Evolutionary conservation across 768 basidiomycete genomes (phyloP).

Genomic region (Termitomyces sp.): DNA sequence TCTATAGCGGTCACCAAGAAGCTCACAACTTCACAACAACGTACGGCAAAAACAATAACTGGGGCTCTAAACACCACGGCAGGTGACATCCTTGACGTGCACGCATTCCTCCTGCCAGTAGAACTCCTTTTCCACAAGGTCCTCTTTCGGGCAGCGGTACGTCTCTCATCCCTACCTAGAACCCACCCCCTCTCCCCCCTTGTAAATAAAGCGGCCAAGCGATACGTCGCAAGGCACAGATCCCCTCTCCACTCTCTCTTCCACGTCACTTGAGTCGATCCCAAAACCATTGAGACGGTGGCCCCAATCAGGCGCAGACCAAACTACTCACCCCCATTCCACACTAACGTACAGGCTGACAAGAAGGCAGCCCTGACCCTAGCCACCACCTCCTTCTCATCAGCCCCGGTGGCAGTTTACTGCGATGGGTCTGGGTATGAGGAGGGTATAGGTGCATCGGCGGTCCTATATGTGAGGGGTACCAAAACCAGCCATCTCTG

Average conservation of each 20-base stretch:
- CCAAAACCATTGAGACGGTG: no score
- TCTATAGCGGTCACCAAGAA: neutral
- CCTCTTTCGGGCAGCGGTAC: neutral
- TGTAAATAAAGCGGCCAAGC: fast-evolving
- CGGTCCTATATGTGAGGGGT: no score
- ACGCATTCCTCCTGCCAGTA: neutral
- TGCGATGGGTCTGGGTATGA: no score
- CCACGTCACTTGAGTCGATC: neutral
- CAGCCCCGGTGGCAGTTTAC: no score
- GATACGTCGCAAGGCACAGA: neutral
- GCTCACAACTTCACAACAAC: neutral
- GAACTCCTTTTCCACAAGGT: neutral
- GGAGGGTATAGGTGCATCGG: no score
- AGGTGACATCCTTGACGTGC: neutral
- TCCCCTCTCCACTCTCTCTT: neutral
- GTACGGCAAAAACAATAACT: neutral
- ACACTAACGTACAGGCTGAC: no score
- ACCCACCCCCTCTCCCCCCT: neutral
- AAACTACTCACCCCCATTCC: no score
- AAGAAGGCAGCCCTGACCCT: no score
- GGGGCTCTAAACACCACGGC: neutral
- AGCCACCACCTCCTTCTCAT: no score
- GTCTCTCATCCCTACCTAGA: neutral
- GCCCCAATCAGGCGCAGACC: neutral
- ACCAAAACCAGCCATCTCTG: no score